phyloP scores from a whole-genome alignment of 1,139 yeast genomes.

The Candida mesenterica region DNA sequence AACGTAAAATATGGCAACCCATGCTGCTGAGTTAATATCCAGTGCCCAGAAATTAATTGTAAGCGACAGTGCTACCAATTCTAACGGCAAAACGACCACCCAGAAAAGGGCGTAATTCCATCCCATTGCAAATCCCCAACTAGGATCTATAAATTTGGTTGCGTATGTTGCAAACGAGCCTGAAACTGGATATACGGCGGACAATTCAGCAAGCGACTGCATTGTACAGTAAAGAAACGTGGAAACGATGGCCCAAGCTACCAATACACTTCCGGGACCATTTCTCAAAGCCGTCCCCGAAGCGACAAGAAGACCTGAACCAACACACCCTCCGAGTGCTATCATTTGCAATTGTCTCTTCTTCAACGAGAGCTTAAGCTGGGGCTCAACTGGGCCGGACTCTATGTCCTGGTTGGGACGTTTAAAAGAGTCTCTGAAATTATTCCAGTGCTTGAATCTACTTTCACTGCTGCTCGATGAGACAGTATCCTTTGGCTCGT shows the following conservation, averaged over 20 bases:
- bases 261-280: conserved; percentile 40
- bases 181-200: conserved; percentile 63
- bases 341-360: conserved; percentile 39
- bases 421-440: conserved; percentile 35
- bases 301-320: conserved; percentile 37
- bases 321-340: conserved; percentile 41
- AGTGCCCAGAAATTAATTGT: conserved; percentile 67
- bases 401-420: conserved; percentile 20
- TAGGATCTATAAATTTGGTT: conserved; percentile 62
- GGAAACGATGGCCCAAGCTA: conserved; percentile 45
- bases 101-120: conserved; percentile 70
- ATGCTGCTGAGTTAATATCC: conserved; percentile 56
- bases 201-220: conserved; percentile 67
- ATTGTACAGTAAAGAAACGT: conserved; percentile 59
- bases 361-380: conserved; percentile 29
- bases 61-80: conserved; percentile 68
- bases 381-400: conserved; percentile 5
- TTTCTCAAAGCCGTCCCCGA: conserved; percentile 35
- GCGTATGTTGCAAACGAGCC: conserved; percentile 73
- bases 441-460: too few relatives aligned
- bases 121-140: conserved; percentile 76
- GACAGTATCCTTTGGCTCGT: conserved; percentile 2
- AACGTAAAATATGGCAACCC: conserved; percentile 65
- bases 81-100: conserved; percentile 68
- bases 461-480: conserved; percentile 1